Base-by-base conservation (phyloP, 805 yeast genomes). In the Ogataea siamensis region DNA sequence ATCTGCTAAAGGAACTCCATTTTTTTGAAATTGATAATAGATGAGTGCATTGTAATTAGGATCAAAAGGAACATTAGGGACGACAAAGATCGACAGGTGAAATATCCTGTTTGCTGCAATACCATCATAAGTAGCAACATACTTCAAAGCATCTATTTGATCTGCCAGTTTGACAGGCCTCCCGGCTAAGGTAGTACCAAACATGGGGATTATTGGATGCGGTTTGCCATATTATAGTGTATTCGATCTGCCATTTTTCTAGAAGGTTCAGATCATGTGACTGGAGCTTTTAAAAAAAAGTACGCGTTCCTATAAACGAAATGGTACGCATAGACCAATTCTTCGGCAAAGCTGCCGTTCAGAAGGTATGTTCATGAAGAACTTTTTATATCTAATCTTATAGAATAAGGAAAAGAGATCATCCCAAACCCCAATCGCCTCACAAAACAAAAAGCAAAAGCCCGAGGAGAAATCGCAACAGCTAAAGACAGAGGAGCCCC, bases 11-110 rank as follows among this genome's bases (percentile, higher is more conserved):
- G 45, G 45, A 44, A 57, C 45, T 47, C 61, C 42, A n/a, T 68
- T 71, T 34, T 70, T 63, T 10, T 89, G 88, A 36, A 89, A 64
- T 57, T 91, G 96, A 62, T 87, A 91, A 60, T 83, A 93, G 2
- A 93, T 86, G 28, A 91, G 71, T 0, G 97, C 98, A 1, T 91
- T 78, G 50, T 70, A 83, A 32, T 74, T 74, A 1, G 76, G 74
- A 39, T 89, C 96, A 35, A 76, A 67, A 26, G 75, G 78, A 4
- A 84, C 75, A 46, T 87, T 86, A 0, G 99, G 99, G 1, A 93
- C 70, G 33, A 89, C 64, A 58, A 93, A 93, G 4, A 93, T 67
- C 1, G 95, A 84, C 26, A 93, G 70, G 57, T 87, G 95, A 30
- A 88, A 83, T 28, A 83, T 71, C 31, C 71, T 45, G 12, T 52